Evolutionary conservation across 2,329 filamentous ascomycete genomes (phyloP).

Genomic region (Cladosporium oxysporum): DNA sequence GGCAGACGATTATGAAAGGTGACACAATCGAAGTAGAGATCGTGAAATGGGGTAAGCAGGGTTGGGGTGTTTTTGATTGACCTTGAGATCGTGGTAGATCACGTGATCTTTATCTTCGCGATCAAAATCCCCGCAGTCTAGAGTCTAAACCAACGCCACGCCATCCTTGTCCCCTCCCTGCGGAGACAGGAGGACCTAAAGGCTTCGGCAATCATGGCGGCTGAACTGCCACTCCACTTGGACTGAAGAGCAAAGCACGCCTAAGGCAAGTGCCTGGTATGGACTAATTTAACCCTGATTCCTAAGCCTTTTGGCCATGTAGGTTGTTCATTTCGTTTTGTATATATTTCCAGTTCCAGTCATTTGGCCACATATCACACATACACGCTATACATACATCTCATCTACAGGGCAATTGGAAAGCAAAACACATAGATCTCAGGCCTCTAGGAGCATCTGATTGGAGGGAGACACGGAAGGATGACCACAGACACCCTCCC

Average conservation of each 20-base stretch:
- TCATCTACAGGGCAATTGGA: background rate
- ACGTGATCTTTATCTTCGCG: background rate
- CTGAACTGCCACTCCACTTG: slow-evolving; percentile 6
- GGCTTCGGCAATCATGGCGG: slow-evolving; percentile 9
- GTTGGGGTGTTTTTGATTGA: background rate
- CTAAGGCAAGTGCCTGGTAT: background rate
- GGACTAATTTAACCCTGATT: slow-evolving; percentile 15
- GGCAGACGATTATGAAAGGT: background rate
- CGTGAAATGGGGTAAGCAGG: background rate
- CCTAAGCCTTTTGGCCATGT: slow-evolving; percentile 2
- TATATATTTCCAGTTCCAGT: background rate
- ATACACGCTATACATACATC: background rate
- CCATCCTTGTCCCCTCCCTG: background rate
- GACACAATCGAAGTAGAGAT: background rate
- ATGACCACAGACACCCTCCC: slow-evolving; percentile 4
- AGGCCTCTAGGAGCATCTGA: background rate
- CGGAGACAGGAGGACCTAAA: background rate
- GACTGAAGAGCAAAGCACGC: background rate
- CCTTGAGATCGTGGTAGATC: background rate
- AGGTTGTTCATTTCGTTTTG: background rate
- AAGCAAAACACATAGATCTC: background rate
- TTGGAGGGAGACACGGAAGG: background rate
- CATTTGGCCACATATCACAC: background rate
- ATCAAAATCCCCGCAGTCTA: background rate
- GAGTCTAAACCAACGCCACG: background rate